Conservation (phyloP, 192 early-diverging fungal species). For the Phycomyces nitens region DNA sequence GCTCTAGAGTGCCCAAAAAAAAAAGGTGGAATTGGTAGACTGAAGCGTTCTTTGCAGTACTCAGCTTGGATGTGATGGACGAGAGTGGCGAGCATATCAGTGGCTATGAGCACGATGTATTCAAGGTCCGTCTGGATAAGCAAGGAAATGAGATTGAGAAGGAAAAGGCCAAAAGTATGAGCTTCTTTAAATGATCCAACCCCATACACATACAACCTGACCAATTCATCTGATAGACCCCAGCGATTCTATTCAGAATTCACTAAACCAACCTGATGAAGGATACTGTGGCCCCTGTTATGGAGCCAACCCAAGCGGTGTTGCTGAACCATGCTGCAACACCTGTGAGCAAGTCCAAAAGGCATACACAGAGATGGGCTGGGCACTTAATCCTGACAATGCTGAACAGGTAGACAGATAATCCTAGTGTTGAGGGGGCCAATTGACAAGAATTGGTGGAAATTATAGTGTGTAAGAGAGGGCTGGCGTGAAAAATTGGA, state of each 20-base stretch:
- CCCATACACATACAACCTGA: no score
- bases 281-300: conserved; percentile 88
- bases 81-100: conserved; percentile 84
- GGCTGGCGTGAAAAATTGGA: conserved; percentile 68
- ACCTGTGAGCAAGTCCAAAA: conserved; percentile 85
- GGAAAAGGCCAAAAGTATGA: conserved; percentile 50
- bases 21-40: no score
- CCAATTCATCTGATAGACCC: neutral
- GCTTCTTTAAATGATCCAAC: no score
- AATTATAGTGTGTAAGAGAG: conserved; percentile 76
- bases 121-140: conserved; percentile 70
- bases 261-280: conserved; percentile 8
- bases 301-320: conserved; percentile 53
- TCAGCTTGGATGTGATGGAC: conserved; percentile 94
- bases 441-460: no score
- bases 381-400: conserved; percentile 74
- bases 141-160: conserved; percentile 63
- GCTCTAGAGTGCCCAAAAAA: neutral
- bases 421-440: neutral
- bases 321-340: conserved; percentile 72
- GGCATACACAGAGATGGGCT: conserved; percentile 75
- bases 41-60: conserved; percentile 41
- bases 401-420: conserved; percentile 64
- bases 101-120: conserved; percentile 72
- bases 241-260: neutral